Evolutionary conservation across 352 stramenopile genomes (phyloP).

Genomic region (Blastocystis sp.): DNA sequence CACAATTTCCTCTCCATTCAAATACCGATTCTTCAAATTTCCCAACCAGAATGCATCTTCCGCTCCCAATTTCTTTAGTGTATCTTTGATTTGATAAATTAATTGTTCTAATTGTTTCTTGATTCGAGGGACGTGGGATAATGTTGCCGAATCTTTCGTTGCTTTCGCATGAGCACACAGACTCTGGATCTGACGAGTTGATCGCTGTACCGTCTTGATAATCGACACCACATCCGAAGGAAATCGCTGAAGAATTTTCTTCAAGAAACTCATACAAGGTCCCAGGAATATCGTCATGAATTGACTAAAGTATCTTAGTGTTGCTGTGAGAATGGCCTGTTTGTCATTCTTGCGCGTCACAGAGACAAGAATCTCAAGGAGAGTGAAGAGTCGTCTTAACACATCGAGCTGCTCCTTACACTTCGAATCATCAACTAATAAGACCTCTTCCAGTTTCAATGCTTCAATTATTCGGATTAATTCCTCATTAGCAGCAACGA

Average conservation of each 20-base stretch:
- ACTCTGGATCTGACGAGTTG: slow-evolving; percentile 45
- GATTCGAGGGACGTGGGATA: slow-evolving; percentile 3
- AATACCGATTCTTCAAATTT: slow-evolving; percentile 55
- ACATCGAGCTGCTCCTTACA: background rate
- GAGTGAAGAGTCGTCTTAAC: background rate
- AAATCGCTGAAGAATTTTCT: background rate
- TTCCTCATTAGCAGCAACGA: background rate
- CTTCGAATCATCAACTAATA: background rate
- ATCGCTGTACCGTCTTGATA: slow-evolving; percentile 55
- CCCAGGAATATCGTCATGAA: slow-evolving; percentile 51
- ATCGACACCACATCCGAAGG: background rate
- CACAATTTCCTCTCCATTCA: slow-evolving; percentile 39
- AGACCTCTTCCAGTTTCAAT: background rate
- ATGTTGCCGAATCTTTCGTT: background rate
- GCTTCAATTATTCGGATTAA: background rate
- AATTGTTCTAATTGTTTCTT: slow-evolving; percentile 62
- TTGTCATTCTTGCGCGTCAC: slow-evolving; percentile 8
- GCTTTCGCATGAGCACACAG: slow-evolving; percentile 45
- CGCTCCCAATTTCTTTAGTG: slow-evolving; percentile 22
- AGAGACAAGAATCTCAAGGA: slow-evolving; percentile 5
- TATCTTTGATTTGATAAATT: slow-evolving; percentile 51
- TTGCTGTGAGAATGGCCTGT: background rate
- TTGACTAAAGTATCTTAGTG: background rate
- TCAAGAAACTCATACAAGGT: background rate
- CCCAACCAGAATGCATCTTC: slow-evolving; percentile 62